phyloP scores from a whole-genome alignment of 2,329 filamentous ascomycete genomes.

The Didymella glomerata region DNA sequence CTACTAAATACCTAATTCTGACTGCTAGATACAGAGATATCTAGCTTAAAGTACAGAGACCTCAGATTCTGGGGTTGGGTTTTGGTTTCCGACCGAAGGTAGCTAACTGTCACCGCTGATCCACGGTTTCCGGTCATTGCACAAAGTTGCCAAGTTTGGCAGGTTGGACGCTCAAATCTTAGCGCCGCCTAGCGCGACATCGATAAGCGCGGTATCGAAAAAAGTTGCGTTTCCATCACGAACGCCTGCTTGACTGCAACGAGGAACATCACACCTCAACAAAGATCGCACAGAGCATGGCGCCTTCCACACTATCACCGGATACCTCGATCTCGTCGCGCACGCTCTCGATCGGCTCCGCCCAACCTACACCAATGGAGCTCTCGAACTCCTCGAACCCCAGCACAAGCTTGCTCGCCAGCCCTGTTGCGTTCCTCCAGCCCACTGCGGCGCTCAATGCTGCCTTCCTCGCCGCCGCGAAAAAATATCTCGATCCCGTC shows the following conservation, averaged over 20 bases:
- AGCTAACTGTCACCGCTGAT: too few species aligned
- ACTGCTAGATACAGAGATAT: too few species aligned
- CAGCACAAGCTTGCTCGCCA: conserved; percentile 66
- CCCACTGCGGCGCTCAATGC: conserved; percentile 72
- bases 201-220: conserved; percentile 10
- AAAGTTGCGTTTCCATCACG: conserved; percentile 8
- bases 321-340: conserved; percentile 52
- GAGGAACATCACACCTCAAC: neutral
- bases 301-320: conserved; percentile 47
- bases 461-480: conserved; percentile 77
- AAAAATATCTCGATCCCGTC: conserved; percentile 79
- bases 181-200: neutral
- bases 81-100: too few species aligned
- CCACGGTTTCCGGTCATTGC: too few species aligned
- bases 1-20: too few species aligned
- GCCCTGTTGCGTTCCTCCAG: conserved; percentile 79
- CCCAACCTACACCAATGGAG: conserved; percentile 48
- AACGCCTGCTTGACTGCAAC: neutral
- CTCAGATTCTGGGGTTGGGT: too few species aligned
- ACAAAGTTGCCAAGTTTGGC: too few species aligned
- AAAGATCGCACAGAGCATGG: conserved; percentile 34
- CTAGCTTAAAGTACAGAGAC: too few species aligned
- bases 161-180: neutral
- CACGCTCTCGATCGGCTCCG: conserved; percentile 50
- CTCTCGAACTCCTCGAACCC: conserved; percentile 53